A percentile compares a stretch with the other conserved stretches of the same genome.
phyloP scores from a whole-genome alignment of 2,329 filamentous ascomycete species.

The Daldinia sp. region DNA sequence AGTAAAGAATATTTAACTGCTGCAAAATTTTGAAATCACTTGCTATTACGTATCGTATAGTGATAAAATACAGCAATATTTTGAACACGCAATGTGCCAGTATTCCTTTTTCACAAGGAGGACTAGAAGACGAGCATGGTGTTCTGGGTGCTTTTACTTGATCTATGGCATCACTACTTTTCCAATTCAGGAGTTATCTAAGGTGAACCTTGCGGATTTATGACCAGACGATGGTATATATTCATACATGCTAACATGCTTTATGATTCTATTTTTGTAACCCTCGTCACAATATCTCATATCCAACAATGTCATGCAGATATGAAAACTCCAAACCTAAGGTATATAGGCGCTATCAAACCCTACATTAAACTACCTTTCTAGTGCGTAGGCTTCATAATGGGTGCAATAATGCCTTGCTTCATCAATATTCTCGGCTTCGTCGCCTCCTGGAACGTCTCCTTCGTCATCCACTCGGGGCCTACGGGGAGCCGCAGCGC shows the following conservation, averaged over 20 bases:
- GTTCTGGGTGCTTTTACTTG: neutral
- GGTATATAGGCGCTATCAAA: neutral
- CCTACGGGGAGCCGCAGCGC: conserved; percentile 88
- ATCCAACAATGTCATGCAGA: neutral
- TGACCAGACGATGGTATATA: neutral
- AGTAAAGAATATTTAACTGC: neutral
- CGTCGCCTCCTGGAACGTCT: conserved; percentile 88
- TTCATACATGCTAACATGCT: neutral
- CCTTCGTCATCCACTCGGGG: conserved; percentile 96
- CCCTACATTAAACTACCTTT: neutral
- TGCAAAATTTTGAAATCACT: neutral
- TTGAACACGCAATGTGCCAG: too few relatives aligned
- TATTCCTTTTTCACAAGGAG: too few relatives aligned
- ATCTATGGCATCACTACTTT: neutral
- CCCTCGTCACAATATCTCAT: neutral
- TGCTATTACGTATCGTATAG: neutral
- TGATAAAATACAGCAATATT: neutral
- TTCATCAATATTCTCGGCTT: conserved; percentile 92
- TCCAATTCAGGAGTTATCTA: neutral
- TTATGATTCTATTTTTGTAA: neutral
- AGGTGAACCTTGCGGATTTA: neutral
- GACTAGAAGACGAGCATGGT: neutral
- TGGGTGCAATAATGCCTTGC: conserved; percentile 88
- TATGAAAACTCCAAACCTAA: neutral
- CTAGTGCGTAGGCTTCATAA: conserved; percentile 76